These are phyloP conservation scores for Sarocladium oryzae DNA, from an alignment of 2,329 filamentous ascomycete species.

Conservation along the genomic window DNA sequence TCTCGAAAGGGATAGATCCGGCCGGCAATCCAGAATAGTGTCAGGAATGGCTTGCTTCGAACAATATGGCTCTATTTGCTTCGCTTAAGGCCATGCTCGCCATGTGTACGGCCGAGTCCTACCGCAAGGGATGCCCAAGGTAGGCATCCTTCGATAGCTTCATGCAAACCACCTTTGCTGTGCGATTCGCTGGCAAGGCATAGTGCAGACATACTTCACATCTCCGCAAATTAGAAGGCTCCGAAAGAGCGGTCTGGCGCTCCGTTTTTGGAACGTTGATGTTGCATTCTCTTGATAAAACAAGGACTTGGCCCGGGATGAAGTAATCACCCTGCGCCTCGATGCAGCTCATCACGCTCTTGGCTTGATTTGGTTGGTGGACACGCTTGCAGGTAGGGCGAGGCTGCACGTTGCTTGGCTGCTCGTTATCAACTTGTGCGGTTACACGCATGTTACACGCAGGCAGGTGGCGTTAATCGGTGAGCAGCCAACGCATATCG, in stretches of 20 bases:
- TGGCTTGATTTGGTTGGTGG: neutral
- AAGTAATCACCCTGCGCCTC: neutral
- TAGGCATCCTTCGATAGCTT: neutral
- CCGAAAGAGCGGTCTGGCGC: neutral
- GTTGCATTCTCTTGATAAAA: neutral
- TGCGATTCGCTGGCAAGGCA: too few species aligned
- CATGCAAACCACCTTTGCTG: neutral
- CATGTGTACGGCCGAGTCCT: neutral
- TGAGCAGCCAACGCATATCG: neutral
- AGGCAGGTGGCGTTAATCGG: slow-evolving; percentile 1
- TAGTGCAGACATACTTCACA: neutral
- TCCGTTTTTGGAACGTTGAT: neutral
- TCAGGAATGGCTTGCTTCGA: too few species aligned
- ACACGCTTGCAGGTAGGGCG: neutral
- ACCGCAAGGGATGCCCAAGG: neutral
- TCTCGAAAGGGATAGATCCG: too few species aligned
- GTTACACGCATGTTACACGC: neutral
- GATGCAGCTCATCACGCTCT: neutral
- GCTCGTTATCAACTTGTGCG: neutral
- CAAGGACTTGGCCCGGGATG: neutral
- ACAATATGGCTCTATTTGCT: neutral
- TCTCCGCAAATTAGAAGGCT: neutral
- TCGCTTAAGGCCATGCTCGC: neutral
- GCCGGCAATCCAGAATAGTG: too few species aligned
- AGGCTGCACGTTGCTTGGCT: slow-evolving; percentile 7